A percentile compares a stretch with the other conserved stretches of the same genome.
These are phyloP conservation scores for Talaromyces sp. DNA, from an alignment of 2,329 filamentous ascomycete species.

Conservation along the genomic window DNA sequence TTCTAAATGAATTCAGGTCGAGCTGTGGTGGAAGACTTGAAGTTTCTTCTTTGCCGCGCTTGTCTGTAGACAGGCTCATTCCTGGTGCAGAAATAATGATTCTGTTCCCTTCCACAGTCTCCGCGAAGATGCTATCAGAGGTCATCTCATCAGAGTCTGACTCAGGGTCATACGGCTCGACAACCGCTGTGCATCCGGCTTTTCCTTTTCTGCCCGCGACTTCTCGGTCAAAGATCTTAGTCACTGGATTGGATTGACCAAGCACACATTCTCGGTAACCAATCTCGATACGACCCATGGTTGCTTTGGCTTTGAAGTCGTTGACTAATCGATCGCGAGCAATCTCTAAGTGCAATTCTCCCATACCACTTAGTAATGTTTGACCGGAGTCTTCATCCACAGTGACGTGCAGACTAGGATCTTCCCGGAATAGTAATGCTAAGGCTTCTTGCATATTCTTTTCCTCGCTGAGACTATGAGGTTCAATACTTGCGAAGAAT, in stretches of 20 bases:
- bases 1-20: conserved; percentile 47
- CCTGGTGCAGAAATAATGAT: conserved; percentile 55
- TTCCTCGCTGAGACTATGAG: conserved; percentile 70
- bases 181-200: conserved; percentile 66
- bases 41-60: conserved; percentile 39
- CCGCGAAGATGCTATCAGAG: conserved; percentile 37
- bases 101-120: conserved; percentile 65
- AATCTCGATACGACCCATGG: conserved; percentile 87
- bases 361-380: conserved; percentile 93
- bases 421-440: conserved; percentile 76
- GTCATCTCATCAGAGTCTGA: conserved; percentile 24
- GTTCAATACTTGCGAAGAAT: conserved; percentile 93
- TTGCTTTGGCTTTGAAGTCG: conserved; percentile 80
- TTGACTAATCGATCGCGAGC: conserved; percentile 82
- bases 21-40: conserved; percentile 55
- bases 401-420: conserved; percentile 82
- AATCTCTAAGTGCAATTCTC: conserved; percentile 90
- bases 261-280: conserved; percentile 85
- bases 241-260: conserved; percentile 53
- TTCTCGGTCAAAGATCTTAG: conserved; percentile 68
- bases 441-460: conserved; percentile 75
- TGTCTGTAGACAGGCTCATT: conserved; percentile 39
- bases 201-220: conserved; percentile 76
- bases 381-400: conserved; percentile 87
- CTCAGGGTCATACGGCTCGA: conserved; percentile 56